Evolutionary conservation across 1,284 basidiomycete genomes (phyloP).

Genomic region (Polyporus tsugae): DNA sequence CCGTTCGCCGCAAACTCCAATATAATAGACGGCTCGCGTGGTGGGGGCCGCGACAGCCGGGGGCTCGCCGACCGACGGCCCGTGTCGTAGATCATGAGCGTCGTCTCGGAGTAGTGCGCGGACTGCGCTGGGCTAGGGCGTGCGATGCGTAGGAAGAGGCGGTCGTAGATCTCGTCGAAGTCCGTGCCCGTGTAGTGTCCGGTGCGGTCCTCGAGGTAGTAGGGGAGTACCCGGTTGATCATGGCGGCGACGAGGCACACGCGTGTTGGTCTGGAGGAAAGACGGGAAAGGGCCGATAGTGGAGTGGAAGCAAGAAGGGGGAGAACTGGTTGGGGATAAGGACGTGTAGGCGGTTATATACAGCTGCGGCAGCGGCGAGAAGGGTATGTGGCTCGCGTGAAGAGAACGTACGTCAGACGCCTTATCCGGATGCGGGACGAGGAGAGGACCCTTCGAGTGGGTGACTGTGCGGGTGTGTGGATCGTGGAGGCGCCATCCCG

Average conservation of each 20-base stretch:
- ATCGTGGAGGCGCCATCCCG: conserved; percentile 14
- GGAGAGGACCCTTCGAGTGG: conserved; percentile 17
- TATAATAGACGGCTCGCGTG: conserved; percentile 57
- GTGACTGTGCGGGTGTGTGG: conserved; percentile 15
- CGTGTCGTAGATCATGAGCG: conserved; percentile 63
- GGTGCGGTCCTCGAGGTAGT: conserved; percentile 74
- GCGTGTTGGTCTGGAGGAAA: not conserved
- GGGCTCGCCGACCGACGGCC: conserved; percentile 65
- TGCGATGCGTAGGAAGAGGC: conserved; percentile 68
- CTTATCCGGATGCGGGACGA: conserved; percentile 20
- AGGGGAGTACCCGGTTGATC: conserved; percentile 52
- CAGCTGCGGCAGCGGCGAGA: conserved; percentile 11
- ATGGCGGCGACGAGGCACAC: conserved; percentile 30
- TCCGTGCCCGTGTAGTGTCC: conserved; percentile 63
- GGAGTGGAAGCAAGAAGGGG: not conserved
- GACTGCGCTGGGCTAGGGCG: conserved; percentile 40
- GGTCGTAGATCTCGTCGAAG: conserved; percentile 79
- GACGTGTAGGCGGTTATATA: conserved; percentile 12
- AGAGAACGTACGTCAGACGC: conserved; percentile 19
- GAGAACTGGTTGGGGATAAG: not conserved
- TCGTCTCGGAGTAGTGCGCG: conserved; percentile 21
- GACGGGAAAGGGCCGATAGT: too few relatives aligned
- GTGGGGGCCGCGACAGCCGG: conserved; percentile 59
- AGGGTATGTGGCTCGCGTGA: conserved; percentile 8
- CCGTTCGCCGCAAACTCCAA: conserved; percentile 65